Percentiles rank a stretch among this genome's conserved stretches.
phyloP scores from a whole-genome alignment of 2,329 filamentous ascomycete genomes.

The Tolypocladium guangdongense region DNA sequence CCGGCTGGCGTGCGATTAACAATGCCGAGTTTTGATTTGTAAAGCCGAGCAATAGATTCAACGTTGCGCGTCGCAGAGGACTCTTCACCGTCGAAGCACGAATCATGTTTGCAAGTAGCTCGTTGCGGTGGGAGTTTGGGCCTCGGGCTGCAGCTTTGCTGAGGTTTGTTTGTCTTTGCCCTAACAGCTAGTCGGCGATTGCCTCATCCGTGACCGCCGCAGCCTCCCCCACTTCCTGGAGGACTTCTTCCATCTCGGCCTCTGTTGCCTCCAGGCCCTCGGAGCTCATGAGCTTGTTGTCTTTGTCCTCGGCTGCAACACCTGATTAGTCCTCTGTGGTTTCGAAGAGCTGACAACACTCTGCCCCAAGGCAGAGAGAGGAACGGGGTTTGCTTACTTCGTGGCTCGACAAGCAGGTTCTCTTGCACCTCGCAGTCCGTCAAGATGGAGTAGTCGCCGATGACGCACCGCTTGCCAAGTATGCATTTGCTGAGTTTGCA shows the following conservation, averaged over 20 bases:
- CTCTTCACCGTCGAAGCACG: not conserved
- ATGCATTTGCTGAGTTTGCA: constrained; percentile 83
- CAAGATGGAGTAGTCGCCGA: constrained; percentile 73
- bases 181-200: constrained; percentile 2
- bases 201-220: constrained; percentile 11
- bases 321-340: not conserved
- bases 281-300: constrained; percentile 57
- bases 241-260: constrained; percentile 45
- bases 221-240: constrained; percentile 31
- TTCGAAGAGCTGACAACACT: not conserved
- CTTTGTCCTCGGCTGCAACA: constrained; percentile 53
- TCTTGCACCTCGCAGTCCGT: constrained; percentile 91
- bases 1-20: not conserved
- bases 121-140: not conserved
- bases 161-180: not conserved
- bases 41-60: not conserved
- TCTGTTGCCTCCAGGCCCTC: constrained; percentile 54
- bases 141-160: not conserved
- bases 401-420: constrained; percentile 75
- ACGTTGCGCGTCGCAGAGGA: not conserved
- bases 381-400: constrained; percentile 38
- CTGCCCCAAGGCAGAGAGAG: not conserved
- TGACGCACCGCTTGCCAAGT: constrained; percentile 65
- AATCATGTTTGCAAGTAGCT: not conserved
- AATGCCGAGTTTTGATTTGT: not conserved